Evolutionary conservation across 306 rosid species (phyloP).

Genomic region (Casuarina cunninghamiana): DNA sequence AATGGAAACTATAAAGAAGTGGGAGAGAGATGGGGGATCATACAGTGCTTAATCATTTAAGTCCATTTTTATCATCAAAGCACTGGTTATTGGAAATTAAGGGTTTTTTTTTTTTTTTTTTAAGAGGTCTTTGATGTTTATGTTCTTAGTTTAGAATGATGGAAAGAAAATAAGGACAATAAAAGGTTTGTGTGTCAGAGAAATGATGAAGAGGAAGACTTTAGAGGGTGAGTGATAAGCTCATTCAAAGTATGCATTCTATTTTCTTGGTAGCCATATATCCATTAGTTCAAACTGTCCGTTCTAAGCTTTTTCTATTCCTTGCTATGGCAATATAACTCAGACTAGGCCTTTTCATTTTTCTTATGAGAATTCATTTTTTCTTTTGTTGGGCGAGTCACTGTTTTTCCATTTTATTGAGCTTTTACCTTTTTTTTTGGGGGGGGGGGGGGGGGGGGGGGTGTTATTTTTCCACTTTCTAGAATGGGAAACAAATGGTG

Average conservation of each 20-base stretch:
- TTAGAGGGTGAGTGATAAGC: not conserved
- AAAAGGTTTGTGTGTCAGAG: not conserved
- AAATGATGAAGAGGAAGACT: not conserved
- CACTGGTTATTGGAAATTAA: not conserved
- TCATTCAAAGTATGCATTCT: not conserved
- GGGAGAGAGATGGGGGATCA: not conserved
- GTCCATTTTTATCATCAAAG: not conserved
- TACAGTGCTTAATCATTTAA: not conserved
- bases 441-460: no score
- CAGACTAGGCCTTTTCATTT: not conserved
- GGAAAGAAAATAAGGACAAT: not conserved
- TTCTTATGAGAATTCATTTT: not conserved
- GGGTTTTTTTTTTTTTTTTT: no score
- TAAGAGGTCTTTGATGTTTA: not conserved
- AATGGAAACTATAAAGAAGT: not conserved
- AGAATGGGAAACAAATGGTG: constrained; percentile 79
- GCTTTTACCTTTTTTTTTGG: not conserved
- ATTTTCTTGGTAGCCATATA: not conserved
- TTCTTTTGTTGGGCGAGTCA: not conserved
- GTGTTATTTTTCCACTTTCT: not conserved
- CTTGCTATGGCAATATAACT: not conserved
- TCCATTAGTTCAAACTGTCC: not conserved
- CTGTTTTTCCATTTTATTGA: not conserved
- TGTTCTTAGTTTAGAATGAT: not conserved
- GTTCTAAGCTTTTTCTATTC: not conserved